These are phyloP conservation scores for Solanum pimpinellifolium DNA, from an alignment of 257 asterid genomes.

Conservation along the genomic window DNA sequence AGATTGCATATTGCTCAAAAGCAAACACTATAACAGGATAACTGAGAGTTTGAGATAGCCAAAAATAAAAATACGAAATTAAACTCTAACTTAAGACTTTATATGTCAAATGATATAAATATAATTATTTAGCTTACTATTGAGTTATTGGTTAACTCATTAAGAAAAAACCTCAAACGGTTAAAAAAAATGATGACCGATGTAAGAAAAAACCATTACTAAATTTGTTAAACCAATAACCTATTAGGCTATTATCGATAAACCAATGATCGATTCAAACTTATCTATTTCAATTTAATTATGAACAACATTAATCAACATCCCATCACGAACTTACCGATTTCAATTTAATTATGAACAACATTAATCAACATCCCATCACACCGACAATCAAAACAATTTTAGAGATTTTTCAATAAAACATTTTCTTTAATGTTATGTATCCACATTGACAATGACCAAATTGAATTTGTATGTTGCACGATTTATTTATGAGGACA, in stretches of 20 bases:
- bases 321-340: too few relatives aligned
- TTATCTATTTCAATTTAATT: too few relatives aligned
- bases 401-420: too few relatives aligned
- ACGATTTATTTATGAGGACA: neutral
- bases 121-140: too few relatives aligned
- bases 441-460: neutral
- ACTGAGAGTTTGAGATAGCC: neutral
- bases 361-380: too few relatives aligned
- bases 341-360: neutral
- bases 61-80: too few relatives aligned
- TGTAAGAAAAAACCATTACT: rapidly evolving
- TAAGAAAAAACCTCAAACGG: too few relatives aligned
- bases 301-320: neutral
- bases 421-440: too few relatives aligned
- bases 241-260: neutral
- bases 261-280: too few relatives aligned
- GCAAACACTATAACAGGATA: neutral
- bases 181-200: neutral
- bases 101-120: too few relatives aligned
- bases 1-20: too few relatives aligned
- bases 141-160: too few relatives aligned
- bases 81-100: neutral
- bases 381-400: neutral
- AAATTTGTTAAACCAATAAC: neutral
- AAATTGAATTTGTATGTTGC: neutral